Evolutionary conservation across 1,139 yeast genomes (phyloP), one percentile per base, ranked within the genome.

Genomic region (Yamadazyma dushanensis): DNA sequence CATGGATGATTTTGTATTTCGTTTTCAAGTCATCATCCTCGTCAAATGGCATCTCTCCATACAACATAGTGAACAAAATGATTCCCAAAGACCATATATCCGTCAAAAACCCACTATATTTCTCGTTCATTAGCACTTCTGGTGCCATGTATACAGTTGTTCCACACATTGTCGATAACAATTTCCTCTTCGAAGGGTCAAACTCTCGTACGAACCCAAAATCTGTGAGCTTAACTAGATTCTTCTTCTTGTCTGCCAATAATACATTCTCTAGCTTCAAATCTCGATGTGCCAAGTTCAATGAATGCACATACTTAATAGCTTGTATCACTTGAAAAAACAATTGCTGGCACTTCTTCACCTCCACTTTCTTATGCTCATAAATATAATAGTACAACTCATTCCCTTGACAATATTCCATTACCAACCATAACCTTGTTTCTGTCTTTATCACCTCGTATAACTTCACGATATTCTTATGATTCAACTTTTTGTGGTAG

Each of bases 101-200:
- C 5, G 83, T 74, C 40, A 83, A 78, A 50, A 84, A 81, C 1
- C 97, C 98, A 26, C 81, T 80, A 54, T 92, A 92, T 37, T 78
- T 80, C 38, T 76, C 73, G 43, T 78, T 75, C 37, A 71, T 66
- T 25, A 89, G 66, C 49, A 92, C 66, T 54, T 92, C 98, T 0
- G 98, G 98, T 0, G 98, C 97, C 96, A 90, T 89, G 55, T 92
- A 92, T 5, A 89, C 95, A 0, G 90, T 80, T 0, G 98, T 92
- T 2, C 98, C 98, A 60, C 98, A 92, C 1, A 89, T 73, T 0
- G 97, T 92, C 32, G 85, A 85, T 29, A 92, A 61, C 35, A 81
- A 63, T n/a, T 57, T 58, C 61, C 74, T 44, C 66, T 70, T 36
- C 64, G 70, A 45, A 53, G 83, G 66, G 69, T 64, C 63, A 43